Base-by-base conservation (phyloP, 345 rosid species). In the Abelmoschus esculentus region DNA sequence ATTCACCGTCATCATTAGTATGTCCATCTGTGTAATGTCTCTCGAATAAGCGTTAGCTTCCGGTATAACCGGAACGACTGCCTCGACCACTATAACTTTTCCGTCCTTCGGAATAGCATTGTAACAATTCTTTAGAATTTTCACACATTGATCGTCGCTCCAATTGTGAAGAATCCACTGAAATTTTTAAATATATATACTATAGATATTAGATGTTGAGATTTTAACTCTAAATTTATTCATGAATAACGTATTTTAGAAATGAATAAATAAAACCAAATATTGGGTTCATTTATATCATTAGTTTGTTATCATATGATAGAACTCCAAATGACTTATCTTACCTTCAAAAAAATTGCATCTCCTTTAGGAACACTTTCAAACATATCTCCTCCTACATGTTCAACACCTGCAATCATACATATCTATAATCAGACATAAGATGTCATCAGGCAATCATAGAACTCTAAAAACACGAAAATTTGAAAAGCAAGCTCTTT, bases 101-200 rank as follows among this genome's bases (percentile, higher is more conserved):
- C 83, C 85, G 6, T 79, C 74, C 0, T 28, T 29, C 0, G 83
- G 83, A 4, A 81, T 60, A 5, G 58, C 46, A 6, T 70, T 4
- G 15, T 70, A 59, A 47, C 73, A 70, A 29, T 59, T 70, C 69
- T 78, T 81, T 78, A 84, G 56, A 1, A 84, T 59, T 17, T 74
- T 80, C 40, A 77, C 9, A 68, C 83, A 80, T 31, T 81, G 82
- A 1, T 72, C 80, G 13, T 81, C 87, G 26, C 76, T 78, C 87
- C 83, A 81, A 18, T 84, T 80, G 15, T 84, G 87, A 11, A 81
- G 76, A 47, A 81, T 80, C 85, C 80, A 81, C 83, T 81, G 17
- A 2, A 76, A 18, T 5, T 34, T 34, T 32, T 32, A 17, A 38
- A 5, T 22, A 12, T 31, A 32, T 4, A 32, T 32, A 32, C 4